A percentile compares a stretch with the other conserved stretches of the same genome.
These are phyloP conservation scores for Ceratobasidium theobromae DNA, from an alignment of 1,284 basidiomycete species.

Conservation along the genomic window DNA sequence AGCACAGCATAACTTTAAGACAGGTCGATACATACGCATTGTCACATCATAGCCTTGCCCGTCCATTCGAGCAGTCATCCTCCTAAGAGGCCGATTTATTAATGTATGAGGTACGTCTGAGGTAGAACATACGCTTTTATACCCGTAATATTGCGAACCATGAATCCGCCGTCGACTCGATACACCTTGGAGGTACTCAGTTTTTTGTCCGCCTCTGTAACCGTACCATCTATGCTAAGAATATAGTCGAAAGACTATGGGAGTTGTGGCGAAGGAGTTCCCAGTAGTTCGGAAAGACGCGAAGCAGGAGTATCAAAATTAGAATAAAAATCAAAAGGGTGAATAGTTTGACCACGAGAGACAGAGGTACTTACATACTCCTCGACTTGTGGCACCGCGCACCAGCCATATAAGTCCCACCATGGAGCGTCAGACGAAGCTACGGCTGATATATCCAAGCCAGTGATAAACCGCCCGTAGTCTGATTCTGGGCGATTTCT, in stretches of 20 bases:
- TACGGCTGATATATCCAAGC: constrained; percentile 37
- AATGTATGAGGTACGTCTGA: not conserved
- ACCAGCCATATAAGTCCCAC: constrained; percentile 72
- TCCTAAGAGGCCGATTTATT: not conserved
- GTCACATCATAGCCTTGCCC: constrained; percentile 84
- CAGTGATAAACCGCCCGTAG: constrained; percentile 70
- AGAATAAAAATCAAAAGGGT: constrained; percentile 22
- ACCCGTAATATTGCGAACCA: constrained; percentile 74
- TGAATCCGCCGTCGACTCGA: constrained; percentile 65
- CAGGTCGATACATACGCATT: constrained; percentile 57
- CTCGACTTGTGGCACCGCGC: constrained; percentile 67
- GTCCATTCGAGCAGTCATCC: constrained; percentile 73
- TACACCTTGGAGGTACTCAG: constrained; percentile 67
- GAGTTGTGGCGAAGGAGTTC: not conserved
- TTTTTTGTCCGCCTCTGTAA: constrained; percentile 64
- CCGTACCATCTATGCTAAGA: constrained; percentile 60
- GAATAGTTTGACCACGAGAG: constrained; percentile 11
- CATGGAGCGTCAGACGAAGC: constrained; percentile 38
- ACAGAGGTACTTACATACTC: constrained; percentile 58
- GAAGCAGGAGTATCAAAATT: constrained; percentile 13
- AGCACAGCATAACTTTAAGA: not conserved
- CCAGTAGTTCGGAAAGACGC: constrained; percentile 22
- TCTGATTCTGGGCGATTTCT: constrained; percentile 72
- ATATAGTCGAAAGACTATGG: constrained; percentile 75
- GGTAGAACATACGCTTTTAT: constrained; percentile 57